Conservation (phyloP, 2,329 filamentous ascomycete species). For the Aspergillus calidoustus region DNA sequence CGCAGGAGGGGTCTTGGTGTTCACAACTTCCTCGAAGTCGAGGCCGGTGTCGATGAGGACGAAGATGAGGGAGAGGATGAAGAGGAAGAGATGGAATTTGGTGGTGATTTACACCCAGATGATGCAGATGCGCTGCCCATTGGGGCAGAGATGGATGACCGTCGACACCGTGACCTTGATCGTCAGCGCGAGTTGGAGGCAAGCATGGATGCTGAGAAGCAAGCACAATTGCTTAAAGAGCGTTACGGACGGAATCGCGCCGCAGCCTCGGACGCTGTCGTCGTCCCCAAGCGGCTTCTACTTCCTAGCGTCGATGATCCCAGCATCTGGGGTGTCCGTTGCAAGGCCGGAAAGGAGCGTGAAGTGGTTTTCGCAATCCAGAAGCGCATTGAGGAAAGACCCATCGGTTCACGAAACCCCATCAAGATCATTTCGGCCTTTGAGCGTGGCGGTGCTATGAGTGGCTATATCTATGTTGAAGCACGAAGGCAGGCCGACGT, state of each 20-base stretch:
- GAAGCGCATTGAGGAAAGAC: constrained; percentile 82
- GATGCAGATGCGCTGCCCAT: constrained; percentile 77
- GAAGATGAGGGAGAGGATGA: constrained; percentile 90
- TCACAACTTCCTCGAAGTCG: constrained; percentile 92
- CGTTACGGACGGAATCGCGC: constrained; percentile 81
- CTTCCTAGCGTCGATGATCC: constrained; percentile 94
- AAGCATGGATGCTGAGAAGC: constrained; percentile 90
- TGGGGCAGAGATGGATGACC: constrained; percentile 82
- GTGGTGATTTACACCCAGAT: constrained; percentile 87
- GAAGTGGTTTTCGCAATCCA: constrained; percentile 88
- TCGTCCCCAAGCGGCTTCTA: constrained; percentile 82
- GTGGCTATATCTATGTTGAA: constrained; percentile 94
- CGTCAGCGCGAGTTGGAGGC: constrained; percentile 84
- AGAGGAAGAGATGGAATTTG: constrained; percentile 84
- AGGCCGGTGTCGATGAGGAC: constrained; percentile 95
- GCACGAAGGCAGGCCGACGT: constrained; percentile 87
- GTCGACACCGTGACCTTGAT: constrained; percentile 91
- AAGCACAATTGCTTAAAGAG: constrained; percentile 83
- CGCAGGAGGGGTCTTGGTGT: constrained; percentile 73
- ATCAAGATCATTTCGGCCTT: constrained; percentile 88
- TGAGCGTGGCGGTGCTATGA: constrained; percentile 86
- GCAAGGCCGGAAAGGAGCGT: constrained; percentile 92
- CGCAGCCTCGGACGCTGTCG: constrained; percentile 69
- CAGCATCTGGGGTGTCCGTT: constrained; percentile 91
- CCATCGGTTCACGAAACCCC: constrained; percentile 73